These are phyloP conservation scores for Pythium dissimile DNA, from an alignment of 352 stramenopile genomes.

Conservation along the genomic window DNA sequence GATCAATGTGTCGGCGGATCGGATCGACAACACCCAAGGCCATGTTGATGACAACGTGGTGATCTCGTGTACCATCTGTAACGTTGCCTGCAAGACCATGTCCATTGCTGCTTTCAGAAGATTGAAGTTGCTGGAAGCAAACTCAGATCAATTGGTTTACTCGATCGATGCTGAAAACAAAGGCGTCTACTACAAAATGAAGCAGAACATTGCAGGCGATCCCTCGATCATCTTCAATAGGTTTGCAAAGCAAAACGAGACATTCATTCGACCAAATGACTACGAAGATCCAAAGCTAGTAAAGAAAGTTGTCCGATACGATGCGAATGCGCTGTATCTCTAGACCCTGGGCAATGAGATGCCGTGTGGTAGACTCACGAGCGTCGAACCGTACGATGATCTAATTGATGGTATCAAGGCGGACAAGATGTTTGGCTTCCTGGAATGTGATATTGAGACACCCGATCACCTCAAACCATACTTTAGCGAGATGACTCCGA, in stretches of 20 bases:
- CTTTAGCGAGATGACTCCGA: constrained; percentile 34
- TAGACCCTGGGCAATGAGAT: constrained; percentile 29
- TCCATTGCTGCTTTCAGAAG: constrained; percentile 9
- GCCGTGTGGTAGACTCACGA: constrained; percentile 26
- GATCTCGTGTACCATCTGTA: constrained; percentile 20
- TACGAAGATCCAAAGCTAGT: not conserved
- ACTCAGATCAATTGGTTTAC: constrained; percentile 14
- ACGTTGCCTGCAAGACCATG: constrained; percentile 21
- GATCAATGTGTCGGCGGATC: constrained; percentile 27
- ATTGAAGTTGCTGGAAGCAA: constrained; percentile 24
- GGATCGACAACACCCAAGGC: constrained; percentile 21
- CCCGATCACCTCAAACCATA: constrained; percentile 29
- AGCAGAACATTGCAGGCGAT: constrained; percentile 18
- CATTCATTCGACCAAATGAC: constrained; percentile 9
- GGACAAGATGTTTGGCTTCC: constrained; percentile 37
- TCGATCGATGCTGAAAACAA: constrained; percentile 21
- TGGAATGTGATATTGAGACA: constrained; percentile 36
- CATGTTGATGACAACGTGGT: constrained; percentile 20
- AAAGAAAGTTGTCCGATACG: constrained; percentile 20
- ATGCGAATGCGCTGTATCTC: constrained; percentile 30
- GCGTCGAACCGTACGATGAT: constrained; percentile 17
- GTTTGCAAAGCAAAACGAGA: constrained; percentile 16
- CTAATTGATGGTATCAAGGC: constrained; percentile 37
- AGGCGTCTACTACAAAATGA: constrained; percentile 21
- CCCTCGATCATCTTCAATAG: constrained; percentile 21